Conservation (phyloP, 257 asterid genomes). For the Solanum pennellii region DNA sequence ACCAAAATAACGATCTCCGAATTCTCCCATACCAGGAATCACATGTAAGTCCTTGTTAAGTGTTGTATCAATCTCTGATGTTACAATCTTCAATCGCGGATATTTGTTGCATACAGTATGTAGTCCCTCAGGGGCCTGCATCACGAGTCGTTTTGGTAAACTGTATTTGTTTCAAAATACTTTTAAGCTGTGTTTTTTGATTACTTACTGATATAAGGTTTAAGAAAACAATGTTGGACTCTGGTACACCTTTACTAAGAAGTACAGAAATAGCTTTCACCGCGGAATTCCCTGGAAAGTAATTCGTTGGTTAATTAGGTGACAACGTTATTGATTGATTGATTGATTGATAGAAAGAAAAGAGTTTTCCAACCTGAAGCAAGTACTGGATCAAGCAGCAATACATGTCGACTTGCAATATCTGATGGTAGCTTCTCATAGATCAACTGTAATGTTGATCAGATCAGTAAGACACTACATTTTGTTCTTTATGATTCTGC, state of each 20-base stretch:
- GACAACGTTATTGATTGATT: not conserved
- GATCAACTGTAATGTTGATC: slow-evolving; percentile 45
- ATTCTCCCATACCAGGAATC: slow-evolving; percentile 96
- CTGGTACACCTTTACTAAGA: slow-evolving; percentile 78
- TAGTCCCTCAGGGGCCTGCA: slow-evolving; percentile 96
- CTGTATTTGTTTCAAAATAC: not conserved
- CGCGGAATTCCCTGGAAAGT: slow-evolving; percentile 61
- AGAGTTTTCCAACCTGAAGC: slow-evolving; percentile 56
- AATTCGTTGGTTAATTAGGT: not conserved
- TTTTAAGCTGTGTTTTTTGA: not conserved
- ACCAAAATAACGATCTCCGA: slow-evolving; percentile 93
- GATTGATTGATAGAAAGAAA: not conserved
- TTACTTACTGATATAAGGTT: slow-evolving; percentile 75
- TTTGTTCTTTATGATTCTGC: not conserved
- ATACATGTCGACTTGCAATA: slow-evolving; percentile 83
- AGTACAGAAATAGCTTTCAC: slow-evolving; percentile 71
- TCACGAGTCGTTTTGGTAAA: not conserved
- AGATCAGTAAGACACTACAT: slow-evolving; percentile 1
- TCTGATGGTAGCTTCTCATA: slow-evolving; percentile 88
- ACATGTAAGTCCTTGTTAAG: slow-evolving; percentile 65
- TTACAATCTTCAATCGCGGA: slow-evolving; percentile 73
- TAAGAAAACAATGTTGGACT: slow-evolving; percentile 81
- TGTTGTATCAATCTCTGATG: slow-evolving; percentile 77
- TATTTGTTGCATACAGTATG: slow-evolving; percentile 55
- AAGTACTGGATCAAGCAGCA: slow-evolving; percentile 87